A percentile compares a stretch with the other conserved stretches of the same genome.
phyloP scores from a whole-genome alignment of 1,139 yeast species.

The Saccharomycopsis crataegensis region DNA sequence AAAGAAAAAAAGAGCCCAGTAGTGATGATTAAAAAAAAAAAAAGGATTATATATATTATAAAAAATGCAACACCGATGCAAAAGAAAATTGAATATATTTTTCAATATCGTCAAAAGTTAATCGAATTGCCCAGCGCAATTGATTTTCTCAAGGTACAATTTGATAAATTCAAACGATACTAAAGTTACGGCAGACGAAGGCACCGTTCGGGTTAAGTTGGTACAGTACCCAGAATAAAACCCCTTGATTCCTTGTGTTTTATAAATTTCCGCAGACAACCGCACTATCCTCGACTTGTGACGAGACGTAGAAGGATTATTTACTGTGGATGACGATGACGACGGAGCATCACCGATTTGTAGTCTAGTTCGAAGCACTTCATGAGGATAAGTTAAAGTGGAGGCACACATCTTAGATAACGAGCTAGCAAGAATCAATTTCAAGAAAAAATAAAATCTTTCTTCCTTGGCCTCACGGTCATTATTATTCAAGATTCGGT shows the following conservation, averaged over 20 bases:
- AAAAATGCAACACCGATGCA: no score
- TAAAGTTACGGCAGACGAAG: constrained; percentile 89
- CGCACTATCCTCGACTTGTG: neutral
- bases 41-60: no score
- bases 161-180: constrained; percentile 90
- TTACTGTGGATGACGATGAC: constrained; percentile 23
- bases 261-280: constrained; percentile 43
- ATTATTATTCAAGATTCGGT: constrained; percentile 23
- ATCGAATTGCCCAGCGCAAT: neutral
- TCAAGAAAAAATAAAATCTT: constrained; percentile 29
- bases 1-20: no score
- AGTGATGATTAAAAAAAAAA: no score
- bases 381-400: constrained; percentile 90
- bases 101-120: no score
- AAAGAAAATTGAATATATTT: no score
- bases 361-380: constrained; percentile 84
- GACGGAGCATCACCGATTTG: constrained; percentile 42
- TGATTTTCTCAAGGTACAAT: constrained; percentile 37
- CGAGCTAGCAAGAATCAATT: constrained; percentile 67
- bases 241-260: constrained; percentile 70
- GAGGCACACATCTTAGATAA: constrained; percentile 86
- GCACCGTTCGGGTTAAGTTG: constrained; percentile 84
- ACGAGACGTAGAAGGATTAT: neutral
- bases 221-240: constrained; percentile 88
- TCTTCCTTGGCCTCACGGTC: constrained; percentile 24